phyloP scores from a whole-genome alignment of 306 rosid species.

The Parietaria judaica region DNA sequence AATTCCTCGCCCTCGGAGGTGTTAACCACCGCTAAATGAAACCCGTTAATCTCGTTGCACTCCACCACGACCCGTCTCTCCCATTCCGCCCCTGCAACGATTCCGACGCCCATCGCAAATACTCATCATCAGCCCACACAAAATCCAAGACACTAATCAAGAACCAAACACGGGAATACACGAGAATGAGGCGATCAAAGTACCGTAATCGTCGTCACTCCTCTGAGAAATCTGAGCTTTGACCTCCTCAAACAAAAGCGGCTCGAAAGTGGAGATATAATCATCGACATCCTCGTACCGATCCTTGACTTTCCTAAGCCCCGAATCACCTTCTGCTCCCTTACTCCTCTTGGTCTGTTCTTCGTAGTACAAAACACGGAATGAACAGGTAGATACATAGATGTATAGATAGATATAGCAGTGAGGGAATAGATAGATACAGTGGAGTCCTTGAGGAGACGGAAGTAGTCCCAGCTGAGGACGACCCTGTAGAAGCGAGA shows the following conservation, averaged over 20 bases:
- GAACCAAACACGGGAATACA: neutral
- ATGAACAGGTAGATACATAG: neutral
- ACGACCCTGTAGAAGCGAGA: slow-evolving; percentile 61
- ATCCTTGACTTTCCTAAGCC: slow-evolving; percentile 40
- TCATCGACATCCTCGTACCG: slow-evolving; percentile 63
- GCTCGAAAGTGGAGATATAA: slow-evolving; percentile 73
- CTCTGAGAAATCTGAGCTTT: slow-evolving; percentile 61
- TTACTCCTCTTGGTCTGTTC: slow-evolving; percentile 23
- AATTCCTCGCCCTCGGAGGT: slow-evolving; percentile 30
- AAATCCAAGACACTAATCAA: neutral
- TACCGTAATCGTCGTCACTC: slow-evolving; percentile 56
- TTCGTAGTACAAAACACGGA: slow-evolving; percentile 1
- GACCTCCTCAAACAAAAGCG: slow-evolving; percentile 80
- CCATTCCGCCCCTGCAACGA: slow-evolving; percentile 52
- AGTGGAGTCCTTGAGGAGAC: slow-evolving; percentile 36
- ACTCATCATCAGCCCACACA: neutral
- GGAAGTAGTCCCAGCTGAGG: slow-evolving; percentile 69
- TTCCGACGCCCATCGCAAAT: neutral
- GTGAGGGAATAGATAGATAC: slow-evolving; percentile 19
- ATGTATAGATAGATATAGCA: neutral
- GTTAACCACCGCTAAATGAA: slow-evolving; percentile 56
- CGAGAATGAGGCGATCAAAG: neutral
- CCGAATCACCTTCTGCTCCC: slow-evolving; percentile 20
- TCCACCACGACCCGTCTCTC: slow-evolving; percentile 51
- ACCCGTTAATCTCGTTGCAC: slow-evolving; percentile 58